Evolutionary conservation across 306 rosid genomes (phyloP), one percentile per base, ranked within the genome.

Genomic region (Vachellia collinsii): DNA sequence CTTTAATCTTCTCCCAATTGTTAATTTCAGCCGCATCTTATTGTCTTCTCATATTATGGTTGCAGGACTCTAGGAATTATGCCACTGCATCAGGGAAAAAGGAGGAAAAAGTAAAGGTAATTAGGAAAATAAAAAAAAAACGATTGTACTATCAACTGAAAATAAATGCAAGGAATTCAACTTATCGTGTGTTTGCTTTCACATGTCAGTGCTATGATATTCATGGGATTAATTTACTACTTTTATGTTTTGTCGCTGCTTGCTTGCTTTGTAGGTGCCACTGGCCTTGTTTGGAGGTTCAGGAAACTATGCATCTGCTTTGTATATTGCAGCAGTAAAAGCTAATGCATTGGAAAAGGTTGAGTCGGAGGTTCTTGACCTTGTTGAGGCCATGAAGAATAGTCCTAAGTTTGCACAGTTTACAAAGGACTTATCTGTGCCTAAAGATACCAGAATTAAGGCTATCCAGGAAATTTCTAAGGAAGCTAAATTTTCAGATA

Each of bases 261-360:
- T 43, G 25, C 8, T 83, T 80, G 25, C 71, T 58, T 81, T 82
- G 76, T 87, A 95, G 99, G 83, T 92, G 39, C 99, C 99, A 25
- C 53, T 91, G 81, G 94, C 93, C 41, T 81, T 95, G 90, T 95
- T 65, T 83, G 99, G 99, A 75, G 98, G 97, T 64, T 64, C 97
- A 50, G 99, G 99, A 76, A 95, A 93, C 88, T 93, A 95, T 87
- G 98, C 99, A 54, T 77, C 97, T 80, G 98, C 99, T 74, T 79
- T 95, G 90, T 95, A 91, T 84, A 70, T 86, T 43, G 94, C 94
- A 50, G 90, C 98, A 41, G 90, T 95, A 44, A 93, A 90, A 85
- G 71, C 89, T 78, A 89, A 89, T 67, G 74, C 81, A 20, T 46
- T 93, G 79, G 97, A 90, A 19, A 95, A 89, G 88, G 97, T 95